Base-by-base conservation (phyloP, 768 basidiomycete genomes). In the Trametes elegans region DNA sequence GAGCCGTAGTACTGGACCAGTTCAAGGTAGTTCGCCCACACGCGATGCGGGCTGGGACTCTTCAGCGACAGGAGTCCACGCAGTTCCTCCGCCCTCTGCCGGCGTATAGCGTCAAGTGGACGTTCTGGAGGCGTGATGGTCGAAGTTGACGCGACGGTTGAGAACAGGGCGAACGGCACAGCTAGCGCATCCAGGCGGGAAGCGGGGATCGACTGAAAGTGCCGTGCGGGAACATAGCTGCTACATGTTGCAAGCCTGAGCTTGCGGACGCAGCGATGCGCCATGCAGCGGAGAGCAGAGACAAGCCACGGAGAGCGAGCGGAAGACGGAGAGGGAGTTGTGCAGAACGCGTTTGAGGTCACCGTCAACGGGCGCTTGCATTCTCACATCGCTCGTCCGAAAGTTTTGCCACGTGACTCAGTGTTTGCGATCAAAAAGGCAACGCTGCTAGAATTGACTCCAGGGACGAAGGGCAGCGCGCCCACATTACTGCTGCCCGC, bases 11-110 rank as follows among this genome's bases (percentile, higher is more conserved):
- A 66, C 57, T 74, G 74, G 48, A 86, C 68, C 45, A 87, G 71
- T 55, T 81, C 82, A 49, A 75, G 70, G 69, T 92, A 92, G 62
- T 74, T 71, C 26, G 74, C 68, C 89, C 88, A 91, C 19, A 88
- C 61, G 39, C 41, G 54, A 39, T 56, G 40, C 14, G 54, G 57
- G 23, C 44, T 42, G 2, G 50, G 51, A 14, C 36, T 31, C 31
- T 29, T 21, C 6, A 28, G 27, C 5, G 44, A 39, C 24, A 58
- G 29, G 10, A 57, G 18, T 7, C 5, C 13, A n/a, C 50, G 35
- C 0, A 62, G 16, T 23, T 62, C 54, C 1, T 26, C 46, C 4
- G 14, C 21, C 35, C 49, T 56, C 27, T 24, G 47, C 10, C 21
- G 19, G 7, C 40, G 29, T 1, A 45, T 24, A 4, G 38, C 43